Evolutionary conservation across 2,329 filamentous ascomycete genomes (phyloP), one percentile per base, ranked within the genome.

Genomic region (Pseudogymnoascus sp.): DNA sequence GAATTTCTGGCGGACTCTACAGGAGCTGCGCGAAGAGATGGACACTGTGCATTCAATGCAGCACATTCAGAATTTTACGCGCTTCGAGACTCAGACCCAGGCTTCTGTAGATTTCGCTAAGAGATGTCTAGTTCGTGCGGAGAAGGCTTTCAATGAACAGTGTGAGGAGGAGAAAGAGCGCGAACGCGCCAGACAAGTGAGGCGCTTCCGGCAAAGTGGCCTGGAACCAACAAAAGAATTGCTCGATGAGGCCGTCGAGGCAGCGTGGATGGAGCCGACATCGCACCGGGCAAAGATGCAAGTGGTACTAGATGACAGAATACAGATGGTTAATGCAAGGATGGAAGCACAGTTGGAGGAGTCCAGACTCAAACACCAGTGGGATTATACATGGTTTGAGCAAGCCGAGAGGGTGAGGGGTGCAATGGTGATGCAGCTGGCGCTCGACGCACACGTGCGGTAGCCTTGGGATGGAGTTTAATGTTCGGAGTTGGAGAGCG

Each of bases 31-130:
- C 6, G 16, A 60, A 8, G 59, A 61, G 47, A 16, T 57, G 22
- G 59, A 61, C 41, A 9, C 22, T 38, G 41, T 61, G n/a, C 59
- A 61, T 22, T 33, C 39, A 5, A 28, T 61, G 16, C 59, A 58
- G 20, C 28, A 20, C 33, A 37, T 57, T 35, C 37, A 20, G 16
- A 58, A 58, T 28, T 20, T 58, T 11, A 14, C 37, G 14, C 25
- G 36, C 28, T 61, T 58, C 35, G 47, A 61, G 20, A 16, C 12
- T 4, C 25, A 61, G 16, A 30, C 20, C 8, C 5, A 36, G 41
- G 11, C 5, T 16, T 16, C 59, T 30, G 8, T 2, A 50, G 25
- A 50, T 18, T 7, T 4, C 8, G 25, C 43, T 30, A 50, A 12
- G 30, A 25, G 11, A 9, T 25, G 18, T 8, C 4, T 50, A 8